phyloP scores from a whole-genome alignment of 192 early-diverging fungal species.

The Backusella westeae region DNA sequence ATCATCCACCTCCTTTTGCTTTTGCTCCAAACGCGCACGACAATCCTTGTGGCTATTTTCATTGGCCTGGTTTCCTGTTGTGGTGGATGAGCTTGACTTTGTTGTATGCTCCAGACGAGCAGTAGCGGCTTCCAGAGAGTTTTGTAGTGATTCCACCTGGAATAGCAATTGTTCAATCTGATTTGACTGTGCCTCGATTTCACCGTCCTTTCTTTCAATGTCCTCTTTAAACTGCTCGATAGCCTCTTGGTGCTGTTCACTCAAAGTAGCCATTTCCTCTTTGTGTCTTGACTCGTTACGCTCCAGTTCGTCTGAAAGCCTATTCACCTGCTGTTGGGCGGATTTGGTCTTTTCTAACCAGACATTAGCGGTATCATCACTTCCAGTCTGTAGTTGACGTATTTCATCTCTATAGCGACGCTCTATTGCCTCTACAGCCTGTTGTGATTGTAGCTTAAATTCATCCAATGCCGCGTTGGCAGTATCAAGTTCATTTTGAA shows the following conservation, averaged over 20 bases:
- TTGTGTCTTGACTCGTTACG: neutral
- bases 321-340: slow-evolving; percentile 15
- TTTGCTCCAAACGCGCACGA: neutral
- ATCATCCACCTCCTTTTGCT: slow-evolving; percentile 13
- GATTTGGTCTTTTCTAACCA: slow-evolving; percentile 28
- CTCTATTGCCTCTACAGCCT: slow-evolving; percentile 15
- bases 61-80: neutral
- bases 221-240: neutral
- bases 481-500: neutral
- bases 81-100: neutral
- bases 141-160: slow-evolving; percentile 23
- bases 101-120: slow-evolving; percentile 23
- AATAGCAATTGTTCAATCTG: slow-evolving; percentile 18
- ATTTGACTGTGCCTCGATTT: slow-evolving; percentile 17
- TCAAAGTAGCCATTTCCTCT: neutral
- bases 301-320: slow-evolving; percentile 12
- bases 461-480: slow-evolving; percentile 7
- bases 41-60: neutral
- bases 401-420: slow-evolving; percentile 29
- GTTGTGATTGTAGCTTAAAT: neutral
- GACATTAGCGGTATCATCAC: slow-evolving; percentile 24
- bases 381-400: slow-evolving; percentile 22
- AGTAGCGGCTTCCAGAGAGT: slow-evolving; percentile 24
- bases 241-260: neutral
- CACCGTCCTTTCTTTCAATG: slow-evolving; percentile 3